Percentiles rank a stretch among this genome's conserved stretches.
These are phyloP conservation scores for Umbelopsis isabellina DNA, from an alignment of 192 early-diverging fungal species.

Conservation along the genomic window DNA sequence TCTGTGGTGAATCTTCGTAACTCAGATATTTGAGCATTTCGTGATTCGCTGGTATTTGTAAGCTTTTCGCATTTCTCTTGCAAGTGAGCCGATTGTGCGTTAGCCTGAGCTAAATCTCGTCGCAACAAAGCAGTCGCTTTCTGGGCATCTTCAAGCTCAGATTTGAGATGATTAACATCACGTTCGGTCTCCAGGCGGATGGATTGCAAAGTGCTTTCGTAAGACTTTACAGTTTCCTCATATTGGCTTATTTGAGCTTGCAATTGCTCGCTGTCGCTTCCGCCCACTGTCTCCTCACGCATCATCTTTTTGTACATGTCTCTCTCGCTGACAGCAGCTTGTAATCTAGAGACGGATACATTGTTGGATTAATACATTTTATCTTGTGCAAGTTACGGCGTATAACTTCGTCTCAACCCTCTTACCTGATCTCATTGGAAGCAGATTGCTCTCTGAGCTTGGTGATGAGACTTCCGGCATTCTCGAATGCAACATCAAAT, in stretches of 20 bases:
- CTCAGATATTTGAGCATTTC: conserved; percentile 11
- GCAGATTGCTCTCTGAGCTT: conserved; percentile 12
- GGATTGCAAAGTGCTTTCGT: background rate
- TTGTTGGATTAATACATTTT: background rate
- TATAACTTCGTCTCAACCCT: background rate
- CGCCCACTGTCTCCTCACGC: conserved; percentile 10
- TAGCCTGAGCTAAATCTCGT: conserved; percentile 2
- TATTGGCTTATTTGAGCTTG: conserved; percentile 10
- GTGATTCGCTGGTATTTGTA: conserved; percentile 5
- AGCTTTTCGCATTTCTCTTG: conserved; percentile 19
- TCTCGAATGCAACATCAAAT: conserved; percentile 2
- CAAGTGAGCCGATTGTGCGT: conserved; percentile 13
- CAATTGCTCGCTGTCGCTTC: conserved; percentile 12
- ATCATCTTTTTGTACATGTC: conserved; percentile 21
- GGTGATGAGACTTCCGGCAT: conserved; percentile 16
- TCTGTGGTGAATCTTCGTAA: background rate
- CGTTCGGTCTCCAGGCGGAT: background rate
- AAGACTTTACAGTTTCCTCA: conserved; percentile 11
- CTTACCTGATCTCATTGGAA: conserved; percentile 8
- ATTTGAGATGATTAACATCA: conserved; percentile 1
- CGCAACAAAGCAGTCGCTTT: background rate
- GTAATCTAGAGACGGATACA: background rate
- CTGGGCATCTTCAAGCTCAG: background rate
- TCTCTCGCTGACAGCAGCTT: conserved; percentile 18
- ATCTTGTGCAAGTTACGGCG: background rate